Evolutionary conservation across 495 filamentous ascomycete genomes (phyloP), one percentile per base, ranked within the genome.

Genomic region (Tuber brumale): DNA sequence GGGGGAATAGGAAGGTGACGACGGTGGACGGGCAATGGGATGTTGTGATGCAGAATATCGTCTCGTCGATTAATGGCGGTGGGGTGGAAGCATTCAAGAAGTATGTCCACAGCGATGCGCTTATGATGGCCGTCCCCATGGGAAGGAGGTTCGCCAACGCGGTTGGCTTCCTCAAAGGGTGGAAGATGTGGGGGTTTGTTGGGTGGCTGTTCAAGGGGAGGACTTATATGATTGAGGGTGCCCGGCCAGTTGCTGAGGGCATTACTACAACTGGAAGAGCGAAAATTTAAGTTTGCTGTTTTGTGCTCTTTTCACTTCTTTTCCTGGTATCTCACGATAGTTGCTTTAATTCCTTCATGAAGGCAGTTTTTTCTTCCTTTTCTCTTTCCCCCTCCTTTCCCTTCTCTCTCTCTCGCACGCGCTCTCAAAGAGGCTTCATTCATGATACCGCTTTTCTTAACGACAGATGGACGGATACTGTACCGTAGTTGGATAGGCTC

Each of bases 141-240:
- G 90, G 89, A 0, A 81, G 77, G 51, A 85, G 81, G 48, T 86
- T 82, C 19, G 77, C n/a, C 37, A 79, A 85, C 70, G 89, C 88
- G 8, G 87, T 90, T 16, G 90, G 87, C 8, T 84, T 86, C 43
- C 76, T 87, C 1, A 82, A 85, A 43, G 88, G 88, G 1, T 89
- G 82, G 78, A 80, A 77, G 74, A 9, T 89, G 72, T 89, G 89
- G 45, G 87, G 88, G 23, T 85, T 85, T 51, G 51, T 88, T 75
- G 86, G 88, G 3, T 88, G 86, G 84, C 74, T 86, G 75, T 79
- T 88, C 31, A 91, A 91, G 82, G 89, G 88, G 18, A 85, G 87
- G 76, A 85, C 87, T 74, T 90, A 89, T 70, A 85, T 85, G 75
- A 37, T 83, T 43, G 79, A 77, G 35, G 44, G 21, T 14, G 72